Evolutionary conservation across 441 rosid species (phyloP).

Genomic region (Flueggea neowawraea): DNA sequence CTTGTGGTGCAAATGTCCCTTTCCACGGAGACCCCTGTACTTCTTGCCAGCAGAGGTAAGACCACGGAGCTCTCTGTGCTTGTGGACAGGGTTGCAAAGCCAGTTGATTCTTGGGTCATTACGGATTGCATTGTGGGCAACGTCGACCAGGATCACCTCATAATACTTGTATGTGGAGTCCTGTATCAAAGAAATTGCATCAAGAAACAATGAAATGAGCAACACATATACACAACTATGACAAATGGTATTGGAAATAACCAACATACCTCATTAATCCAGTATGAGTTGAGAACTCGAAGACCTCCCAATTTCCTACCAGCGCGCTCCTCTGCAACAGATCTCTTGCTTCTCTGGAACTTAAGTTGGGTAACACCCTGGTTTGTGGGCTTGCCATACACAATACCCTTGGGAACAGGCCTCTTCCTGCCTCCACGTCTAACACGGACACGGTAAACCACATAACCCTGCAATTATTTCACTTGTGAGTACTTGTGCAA

Average conservation of each 20-base stretch:
- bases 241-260: neutral
- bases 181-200: slow-evolving; percentile 18
- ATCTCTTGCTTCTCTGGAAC: slow-evolving; percentile 96
- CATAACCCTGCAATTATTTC: slow-evolving; percentile 59
- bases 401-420: slow-evolving; percentile 97
- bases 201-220: neutral
- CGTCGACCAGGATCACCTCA: slow-evolving; percentile 80
- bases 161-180: slow-evolving; percentile 89
- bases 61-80: slow-evolving; percentile 88
- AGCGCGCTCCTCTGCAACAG: slow-evolving; percentile 99
- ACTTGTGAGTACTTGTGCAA: too few species aligned
- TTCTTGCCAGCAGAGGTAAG: slow-evolving; percentile 90
- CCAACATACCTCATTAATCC: slow-evolving; percentile 78
- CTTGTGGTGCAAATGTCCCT: slow-evolving; percentile 83
- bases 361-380: slow-evolving; percentile 99
- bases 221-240: neutral
- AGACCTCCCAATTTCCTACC: slow-evolving; percentile 95
- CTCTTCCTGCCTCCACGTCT: slow-evolving; percentile 98
- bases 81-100: slow-evolving; percentile 89
- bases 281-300: slow-evolving; percentile 88
- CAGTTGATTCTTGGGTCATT: slow-evolving; percentile 94
- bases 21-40: slow-evolving; percentile 85
- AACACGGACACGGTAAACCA: slow-evolving; percentile 85
- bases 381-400: slow-evolving; percentile 98
- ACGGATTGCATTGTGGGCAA: slow-evolving; percentile 71